phyloP scores from a whole-genome alignment of 2,329 filamentous ascomycete species.

The Talaromyces verruculosus region DNA sequence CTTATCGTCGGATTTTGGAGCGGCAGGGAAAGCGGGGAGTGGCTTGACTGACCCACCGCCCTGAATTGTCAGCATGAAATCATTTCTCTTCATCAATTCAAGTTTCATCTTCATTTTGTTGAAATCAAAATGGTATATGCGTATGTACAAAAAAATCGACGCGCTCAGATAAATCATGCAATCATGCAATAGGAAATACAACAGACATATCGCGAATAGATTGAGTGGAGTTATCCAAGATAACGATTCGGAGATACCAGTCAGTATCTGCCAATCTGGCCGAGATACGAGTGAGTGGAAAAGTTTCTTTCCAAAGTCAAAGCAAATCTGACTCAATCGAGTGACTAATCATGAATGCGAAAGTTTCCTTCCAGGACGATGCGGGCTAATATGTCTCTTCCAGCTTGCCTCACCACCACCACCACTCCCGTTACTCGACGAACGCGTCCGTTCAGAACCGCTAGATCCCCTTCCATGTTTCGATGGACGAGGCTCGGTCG shows the following conservation, averaged over 20 bases:
- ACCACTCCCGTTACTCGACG: slow-evolving; percentile 25
- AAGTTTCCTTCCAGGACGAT: slow-evolving; percentile 18
- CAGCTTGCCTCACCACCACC: slow-evolving; percentile 21
- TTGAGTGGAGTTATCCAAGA: slow-evolving; percentile 6
- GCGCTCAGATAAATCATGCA: not conserved
- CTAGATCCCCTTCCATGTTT: slow-evolving; percentile 27
- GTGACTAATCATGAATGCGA: slow-evolving; percentile 2
- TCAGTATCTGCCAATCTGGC: not conserved
- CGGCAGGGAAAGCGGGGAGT: slow-evolving; percentile 8
- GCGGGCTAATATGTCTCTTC: slow-evolving; percentile 25
- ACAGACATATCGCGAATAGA: not conserved
- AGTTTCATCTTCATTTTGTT: not conserved
- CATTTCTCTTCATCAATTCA: not conserved
- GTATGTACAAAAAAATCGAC: not conserved
- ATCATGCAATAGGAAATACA: not conserved
- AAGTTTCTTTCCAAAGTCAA: not conserved
- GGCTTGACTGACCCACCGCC: slow-evolving; percentile 5
- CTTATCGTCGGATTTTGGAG: slow-evolving; percentile 1
- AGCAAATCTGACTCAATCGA: not conserved
- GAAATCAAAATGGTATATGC: not conserved
- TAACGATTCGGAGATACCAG: slow-evolving; percentile 2
- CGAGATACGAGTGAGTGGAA: not conserved
- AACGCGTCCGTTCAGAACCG: slow-evolving; percentile 26
- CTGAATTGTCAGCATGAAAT: not conserved
- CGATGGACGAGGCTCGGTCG: slow-evolving; percentile 29